phyloP scores from a whole-genome alignment of 257 asterid species.

The Nicotiana sylvestris region DNA sequence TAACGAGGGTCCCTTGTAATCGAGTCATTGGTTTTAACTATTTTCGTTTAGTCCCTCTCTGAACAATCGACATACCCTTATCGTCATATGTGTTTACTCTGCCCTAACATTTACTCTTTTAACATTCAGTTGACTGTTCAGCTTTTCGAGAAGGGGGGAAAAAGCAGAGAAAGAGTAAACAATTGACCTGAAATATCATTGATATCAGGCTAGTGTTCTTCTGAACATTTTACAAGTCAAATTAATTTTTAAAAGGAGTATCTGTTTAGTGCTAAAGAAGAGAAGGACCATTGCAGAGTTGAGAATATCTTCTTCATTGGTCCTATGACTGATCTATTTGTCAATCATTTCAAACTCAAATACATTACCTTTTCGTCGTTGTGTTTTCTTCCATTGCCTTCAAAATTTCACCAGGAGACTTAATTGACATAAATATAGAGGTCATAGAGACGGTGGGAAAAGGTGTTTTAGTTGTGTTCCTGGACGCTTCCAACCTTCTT shows the following conservation, averaged over 20 bases:
- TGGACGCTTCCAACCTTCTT: background rate
- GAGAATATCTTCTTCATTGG: background rate
- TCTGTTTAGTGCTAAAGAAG: background rate
- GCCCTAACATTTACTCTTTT: background rate
- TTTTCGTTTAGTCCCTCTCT: background rate
- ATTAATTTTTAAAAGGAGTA: background rate
- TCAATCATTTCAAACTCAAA: too few species aligned
- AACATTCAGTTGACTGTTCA: background rate
- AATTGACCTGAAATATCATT: background rate
- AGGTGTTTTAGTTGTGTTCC: background rate
- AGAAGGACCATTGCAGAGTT: background rate
- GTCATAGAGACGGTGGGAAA: background rate
- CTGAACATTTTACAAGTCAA: background rate
- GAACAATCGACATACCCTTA: background rate
- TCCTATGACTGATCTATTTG: too few species aligned
- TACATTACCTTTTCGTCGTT: too few species aligned
- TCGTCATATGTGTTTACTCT: background rate
- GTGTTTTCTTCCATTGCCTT: background rate
- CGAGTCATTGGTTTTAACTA: background rate
- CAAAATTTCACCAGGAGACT: background rate
- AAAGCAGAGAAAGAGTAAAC: background rate
- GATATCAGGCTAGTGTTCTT: background rate
- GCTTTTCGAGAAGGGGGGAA: background rate
- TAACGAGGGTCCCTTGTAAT: background rate
- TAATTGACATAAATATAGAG: background rate